Percentiles rank a stretch among this genome's conserved stretches.
Evolutionary conservation across 495 filamentous ascomycete genomes (phyloP).

Genomic region (Aspergillus baeticus): DNA sequence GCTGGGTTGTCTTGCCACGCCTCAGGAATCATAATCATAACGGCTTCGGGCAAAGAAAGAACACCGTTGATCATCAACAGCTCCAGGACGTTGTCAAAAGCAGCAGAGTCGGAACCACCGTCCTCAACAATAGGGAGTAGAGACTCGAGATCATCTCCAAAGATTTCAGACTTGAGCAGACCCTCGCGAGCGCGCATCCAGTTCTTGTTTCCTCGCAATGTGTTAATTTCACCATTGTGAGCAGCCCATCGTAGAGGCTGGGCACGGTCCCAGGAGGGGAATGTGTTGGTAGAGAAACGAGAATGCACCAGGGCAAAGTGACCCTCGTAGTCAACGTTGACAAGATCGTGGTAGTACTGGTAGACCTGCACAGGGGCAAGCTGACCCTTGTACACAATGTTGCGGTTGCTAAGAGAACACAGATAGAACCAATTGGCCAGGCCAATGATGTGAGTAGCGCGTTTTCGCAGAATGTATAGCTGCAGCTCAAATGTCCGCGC

Average conservation of each 20-base stretch:
- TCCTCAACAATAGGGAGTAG: constrained; percentile 97
- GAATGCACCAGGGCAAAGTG: constrained; percentile 98
- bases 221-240: constrained; percentile 99
- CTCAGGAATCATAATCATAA: constrained; percentile 99
- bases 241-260: constrained; percentile 97
- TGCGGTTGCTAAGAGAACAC: constrained; percentile 96
- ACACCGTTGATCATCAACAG: constrained; percentile 95
- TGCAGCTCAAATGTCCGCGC: constrained; percentile 87
- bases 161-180: constrained; percentile 88
- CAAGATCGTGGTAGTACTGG: constrained; percentile 96
- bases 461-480: constrained; percentile 92
- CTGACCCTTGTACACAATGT: constrained; percentile 99
- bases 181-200: constrained; percentile 99
- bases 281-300: constrained; percentile 98
- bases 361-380: constrained; percentile 97
- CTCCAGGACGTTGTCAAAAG: constrained; percentile 97
- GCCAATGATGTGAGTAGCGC: constrained; percentile 89
- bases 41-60: constrained; percentile 91
- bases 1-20: constrained; percentile 94
- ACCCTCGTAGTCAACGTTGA: constrained; percentile 95
- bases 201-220: constrained; percentile 98
- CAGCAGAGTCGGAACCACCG: constrained; percentile 95
- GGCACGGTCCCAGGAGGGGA: constrained; percentile 98
- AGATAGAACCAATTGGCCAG: constrained; percentile 99
- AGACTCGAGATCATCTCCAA: constrained; percentile 87